Percentiles rank a stretch among this genome's conserved stretches.
These are phyloP conservation scores for Aspergillaceae sp. DNA, from an alignment of 2,329 filamentous ascomycete genomes.

Conservation along the genomic window DNA sequence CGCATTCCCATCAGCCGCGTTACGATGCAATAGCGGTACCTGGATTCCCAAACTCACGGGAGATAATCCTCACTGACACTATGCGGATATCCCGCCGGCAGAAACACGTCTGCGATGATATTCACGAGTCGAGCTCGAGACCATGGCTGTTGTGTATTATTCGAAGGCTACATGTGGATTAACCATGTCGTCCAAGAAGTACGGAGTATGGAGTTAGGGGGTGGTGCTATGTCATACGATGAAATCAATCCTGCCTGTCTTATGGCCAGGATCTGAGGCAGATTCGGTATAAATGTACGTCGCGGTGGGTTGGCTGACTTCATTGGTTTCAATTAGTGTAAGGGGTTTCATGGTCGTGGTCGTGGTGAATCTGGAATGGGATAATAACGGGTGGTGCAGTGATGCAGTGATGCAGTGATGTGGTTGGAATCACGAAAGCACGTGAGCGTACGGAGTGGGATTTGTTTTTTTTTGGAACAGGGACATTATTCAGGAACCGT, in stretches of 20 bases:
- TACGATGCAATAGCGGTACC: too few relatives aligned
- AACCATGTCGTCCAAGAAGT: not conserved
- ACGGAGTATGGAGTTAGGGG: too few relatives aligned
- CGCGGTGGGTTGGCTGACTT: constrained; percentile 41
- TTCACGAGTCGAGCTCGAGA: constrained; percentile 20
- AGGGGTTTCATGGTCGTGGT: constrained; percentile 5
- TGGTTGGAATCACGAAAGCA: not conserved
- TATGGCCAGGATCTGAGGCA: constrained; percentile 4
- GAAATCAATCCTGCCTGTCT: constrained; percentile 38
- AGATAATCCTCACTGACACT: constrained; percentile 81
- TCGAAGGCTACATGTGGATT: constrained; percentile 8
- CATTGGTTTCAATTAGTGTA: constrained; percentile 36
- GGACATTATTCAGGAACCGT: not conserved
- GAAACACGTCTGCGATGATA: constrained; percentile 60
- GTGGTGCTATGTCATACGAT: constrained; percentile 13
- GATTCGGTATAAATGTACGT: constrained; percentile 42
- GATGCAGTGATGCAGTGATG: not conserved
- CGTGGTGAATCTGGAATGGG: not conserved
- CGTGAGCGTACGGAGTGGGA: not conserved
- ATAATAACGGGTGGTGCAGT: not conserved
- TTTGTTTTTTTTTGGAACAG: not conserved
- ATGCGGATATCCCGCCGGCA: constrained; percentile 80
- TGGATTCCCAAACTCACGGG: constrained; percentile 39
- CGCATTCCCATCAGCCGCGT: not conserved
- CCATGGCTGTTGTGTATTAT: constrained; percentile 13